Conservation (phyloP, 23 red algal species). For the Agarophyton chilense region DNA sequence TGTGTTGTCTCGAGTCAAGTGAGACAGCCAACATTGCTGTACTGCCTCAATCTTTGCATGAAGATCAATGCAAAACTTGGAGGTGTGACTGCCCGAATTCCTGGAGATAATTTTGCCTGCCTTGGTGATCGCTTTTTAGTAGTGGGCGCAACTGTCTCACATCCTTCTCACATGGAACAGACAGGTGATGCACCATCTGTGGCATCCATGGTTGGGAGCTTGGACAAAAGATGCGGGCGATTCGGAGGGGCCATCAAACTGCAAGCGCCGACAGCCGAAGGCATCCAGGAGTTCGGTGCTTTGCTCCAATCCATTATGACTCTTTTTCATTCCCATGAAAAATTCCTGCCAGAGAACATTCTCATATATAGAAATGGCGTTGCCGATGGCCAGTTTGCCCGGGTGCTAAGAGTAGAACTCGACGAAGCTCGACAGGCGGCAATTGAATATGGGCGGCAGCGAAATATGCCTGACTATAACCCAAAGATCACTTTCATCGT, state of each 20-base stretch:
- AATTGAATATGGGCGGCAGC: background rate
- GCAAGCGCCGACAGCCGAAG: slow-evolving; percentile 42
- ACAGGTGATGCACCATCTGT: slow-evolving; percentile 45
- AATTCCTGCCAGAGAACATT: slow-evolving; percentile 64
- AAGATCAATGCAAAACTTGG: slow-evolving; percentile 82
- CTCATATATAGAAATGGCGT: slow-evolving; percentile 81
- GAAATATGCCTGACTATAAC: slow-evolving; percentile 22
- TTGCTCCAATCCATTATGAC: slow-evolving; percentile 37
- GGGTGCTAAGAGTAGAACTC: slow-evolving; percentile 45
- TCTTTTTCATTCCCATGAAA: slow-evolving; percentile 17
- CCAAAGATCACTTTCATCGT: slow-evolving; percentile 75
- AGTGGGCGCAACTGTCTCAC: slow-evolving; percentile 62
- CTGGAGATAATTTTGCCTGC: slow-evolving; percentile 14
- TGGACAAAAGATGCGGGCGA: slow-evolving; percentile 52
- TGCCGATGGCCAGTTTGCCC: slow-evolving; percentile 68
- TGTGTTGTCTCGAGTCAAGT: slow-evolving; percentile 62
- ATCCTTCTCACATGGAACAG: slow-evolving; percentile 24
- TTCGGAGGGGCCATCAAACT: slow-evolving; percentile 42
- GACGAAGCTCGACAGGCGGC: slow-evolving; percentile 6
- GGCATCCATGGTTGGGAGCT: slow-evolving; percentile 62
- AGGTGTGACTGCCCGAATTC: slow-evolving; percentile 60
- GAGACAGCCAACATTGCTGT: slow-evolving; percentile 45
- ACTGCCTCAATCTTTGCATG: slow-evolving; percentile 62
- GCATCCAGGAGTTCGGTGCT: slow-evolving; percentile 46
- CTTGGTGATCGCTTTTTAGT: slow-evolving; percentile 66